Percentiles rank a stretch among this genome's conserved stretches.
phyloP scores from a whole-genome alignment of 495 filamentous ascomycete species.

The Cenococcum geophilum region DNA sequence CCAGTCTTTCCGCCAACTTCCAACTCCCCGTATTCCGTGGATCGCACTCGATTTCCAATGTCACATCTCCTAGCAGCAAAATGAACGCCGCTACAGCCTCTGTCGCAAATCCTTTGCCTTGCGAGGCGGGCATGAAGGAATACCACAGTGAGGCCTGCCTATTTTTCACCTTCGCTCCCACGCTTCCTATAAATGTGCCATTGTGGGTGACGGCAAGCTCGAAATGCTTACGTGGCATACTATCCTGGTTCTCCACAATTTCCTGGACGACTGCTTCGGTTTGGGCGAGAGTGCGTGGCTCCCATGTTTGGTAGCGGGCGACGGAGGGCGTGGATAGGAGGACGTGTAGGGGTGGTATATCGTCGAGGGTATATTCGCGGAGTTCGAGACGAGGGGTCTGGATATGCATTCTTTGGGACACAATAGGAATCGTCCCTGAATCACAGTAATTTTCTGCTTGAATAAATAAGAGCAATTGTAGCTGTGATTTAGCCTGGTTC shows the following conservation, averaged over 20 bases:
- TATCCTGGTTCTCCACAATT: constrained; percentile 3
- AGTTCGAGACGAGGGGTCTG: constrained; percentile 21
- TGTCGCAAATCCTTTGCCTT: constrained; percentile 26
- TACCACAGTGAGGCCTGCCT: constrained; percentile 23
- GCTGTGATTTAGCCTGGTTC: too few species aligned
- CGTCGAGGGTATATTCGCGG: constrained; percentile 20
- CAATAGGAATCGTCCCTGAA: too few species aligned
- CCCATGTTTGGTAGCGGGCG: constrained; percentile 20
- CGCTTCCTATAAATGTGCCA: constrained; percentile 20
- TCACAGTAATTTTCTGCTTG: too few species aligned
- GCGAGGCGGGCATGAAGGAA: constrained; percentile 21
- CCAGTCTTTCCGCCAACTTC: constrained; percentile 25
- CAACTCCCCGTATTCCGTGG: constrained; percentile 25
- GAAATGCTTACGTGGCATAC: constrained; percentile 13
- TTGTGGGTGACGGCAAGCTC: constrained; percentile 22
- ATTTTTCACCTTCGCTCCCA: constrained; percentile 15
- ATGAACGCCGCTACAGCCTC: constrained; percentile 25
- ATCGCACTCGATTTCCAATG: constrained; percentile 27
- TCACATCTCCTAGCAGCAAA: constrained; percentile 1
- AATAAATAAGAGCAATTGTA: too few species aligned
- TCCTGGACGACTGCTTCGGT: constrained; percentile 12
- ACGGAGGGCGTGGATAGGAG: constrained; percentile 16
- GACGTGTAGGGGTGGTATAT: constrained; percentile 8
- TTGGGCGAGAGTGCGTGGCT: constrained; percentile 13
- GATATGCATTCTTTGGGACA: neutral